Evolutionary conservation across 2,329 filamentous ascomycete species (phyloP).

Genomic region (Clathrospora elynae): DNA sequence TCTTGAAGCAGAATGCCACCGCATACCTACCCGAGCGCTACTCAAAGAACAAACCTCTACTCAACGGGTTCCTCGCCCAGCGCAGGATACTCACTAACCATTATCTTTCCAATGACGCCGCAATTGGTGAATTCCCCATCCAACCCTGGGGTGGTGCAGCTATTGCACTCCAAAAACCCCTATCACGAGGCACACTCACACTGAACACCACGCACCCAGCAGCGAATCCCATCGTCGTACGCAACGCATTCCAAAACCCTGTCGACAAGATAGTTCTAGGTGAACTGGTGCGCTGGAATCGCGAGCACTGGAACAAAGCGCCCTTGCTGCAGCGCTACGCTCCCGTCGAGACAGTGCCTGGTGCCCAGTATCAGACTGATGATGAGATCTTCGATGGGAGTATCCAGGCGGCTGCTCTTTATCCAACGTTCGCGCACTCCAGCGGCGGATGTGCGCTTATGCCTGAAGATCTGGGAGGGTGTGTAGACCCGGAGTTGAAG

Average conservation of each 20-base stretch:
- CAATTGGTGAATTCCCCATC: slow-evolving; percentile 32
- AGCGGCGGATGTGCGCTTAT: slow-evolving; percentile 27
- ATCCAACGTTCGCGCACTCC: slow-evolving; percentile 21
- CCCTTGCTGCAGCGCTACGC: slow-evolving; percentile 37
- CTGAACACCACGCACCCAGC: slow-evolving; percentile 41
- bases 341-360: slow-evolving; percentile 37
- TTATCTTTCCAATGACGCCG: slow-evolving; percentile 19
- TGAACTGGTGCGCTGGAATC: slow-evolving; percentile 40
- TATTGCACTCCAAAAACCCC: slow-evolving; percentile 18
- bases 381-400: slow-evolving; percentile 19
- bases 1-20: slow-evolving; percentile 12
- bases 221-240: slow-evolving; percentile 34
- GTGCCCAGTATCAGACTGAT: slow-evolving; percentile 23
- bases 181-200: slow-evolving; percentile 42
- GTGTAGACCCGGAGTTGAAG: slow-evolving; percentile 17
- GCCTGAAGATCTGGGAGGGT: slow-evolving; percentile 28
- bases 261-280: slow-evolving; percentile 39
- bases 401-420: slow-evolving; percentile 6
- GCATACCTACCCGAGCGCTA: slow-evolving; percentile 16
- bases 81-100: slow-evolving; percentile 14
- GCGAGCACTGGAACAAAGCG: slow-evolving; percentile 34
- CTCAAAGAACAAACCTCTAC: slow-evolving; percentile 10
- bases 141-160: slow-evolving; percentile 15
- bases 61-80: slow-evolving; percentile 15
- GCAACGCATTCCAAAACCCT: slow-evolving; percentile 39